phyloP scores from a whole-genome alignment of 768 basidiomycete genomes.

The Boletus reticuloceps region DNA sequence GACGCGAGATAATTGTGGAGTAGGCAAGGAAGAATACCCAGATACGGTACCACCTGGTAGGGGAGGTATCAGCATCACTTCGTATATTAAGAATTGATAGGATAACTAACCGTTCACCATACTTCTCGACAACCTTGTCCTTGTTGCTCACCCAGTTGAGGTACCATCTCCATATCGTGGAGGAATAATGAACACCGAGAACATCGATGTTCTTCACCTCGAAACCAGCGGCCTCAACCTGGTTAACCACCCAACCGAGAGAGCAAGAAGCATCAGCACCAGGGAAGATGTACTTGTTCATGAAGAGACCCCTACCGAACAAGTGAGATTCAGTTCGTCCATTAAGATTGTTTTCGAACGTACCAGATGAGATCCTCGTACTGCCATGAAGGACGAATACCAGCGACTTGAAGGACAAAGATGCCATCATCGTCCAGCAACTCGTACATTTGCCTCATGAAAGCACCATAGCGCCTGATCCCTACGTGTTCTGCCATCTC shows the following conservation, averaged over 20 bases:
- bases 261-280: slow-evolving; percentile 97
- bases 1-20: slow-evolving; percentile 78
- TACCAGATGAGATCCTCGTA: slow-evolving; percentile 97
- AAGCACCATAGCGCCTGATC: slow-evolving; percentile 84
- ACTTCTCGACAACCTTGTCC: slow-evolving; percentile 83
- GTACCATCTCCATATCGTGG: slow-evolving; percentile 91
- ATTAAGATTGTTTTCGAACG: slow-evolving; percentile 8
- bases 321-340: not conserved
- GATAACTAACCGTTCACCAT: slow-evolving; percentile 65
- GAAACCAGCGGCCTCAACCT: slow-evolving; percentile 89
- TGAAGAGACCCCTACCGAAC: slow-evolving; percentile 79
- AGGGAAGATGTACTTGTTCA: slow-evolving; percentile 99
- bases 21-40: slow-evolving; percentile 99
- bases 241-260: slow-evolving; percentile 88
- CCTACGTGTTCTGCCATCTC: slow-evolving; percentile 99
- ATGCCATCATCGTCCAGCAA: slow-evolving; percentile 92
- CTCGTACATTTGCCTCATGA: slow-evolving; percentile 90
- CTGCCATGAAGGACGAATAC: slow-evolving; percentile 94
- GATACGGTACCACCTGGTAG: slow-evolving; percentile 74
- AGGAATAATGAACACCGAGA: slow-evolving; percentile 95
- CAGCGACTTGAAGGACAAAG: slow-evolving; percentile 97
- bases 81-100: no score
- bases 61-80: not conserved
- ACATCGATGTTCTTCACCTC: slow-evolving; percentile 97
- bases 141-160: slow-evolving; percentile 95